Percentiles rank a stretch among this genome's conserved stretches.
These are phyloP conservation scores for Leccinum insigne DNA, from an alignment of 1,284 basidiomycete genomes.

Conservation along the genomic window DNA sequence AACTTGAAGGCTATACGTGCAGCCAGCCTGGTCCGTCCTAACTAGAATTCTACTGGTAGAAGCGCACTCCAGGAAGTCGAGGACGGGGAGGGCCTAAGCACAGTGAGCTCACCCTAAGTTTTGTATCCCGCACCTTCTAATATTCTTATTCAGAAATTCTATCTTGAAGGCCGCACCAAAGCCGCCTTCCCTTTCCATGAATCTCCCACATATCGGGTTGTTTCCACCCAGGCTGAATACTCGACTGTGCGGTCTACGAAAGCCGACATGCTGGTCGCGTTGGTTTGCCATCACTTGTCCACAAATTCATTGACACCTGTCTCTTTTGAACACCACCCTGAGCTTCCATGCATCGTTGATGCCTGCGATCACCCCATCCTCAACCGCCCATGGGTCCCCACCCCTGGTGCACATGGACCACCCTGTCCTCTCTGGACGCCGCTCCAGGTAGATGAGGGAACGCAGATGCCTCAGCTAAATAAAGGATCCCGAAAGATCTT, in stretches of 20 bases:
- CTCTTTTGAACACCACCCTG: slow-evolving; percentile 6
- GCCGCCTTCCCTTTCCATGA: slow-evolving; percentile 12
- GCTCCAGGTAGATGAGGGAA: too few relatives aligned
- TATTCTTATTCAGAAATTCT: slow-evolving; percentile 10
- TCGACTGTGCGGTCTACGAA: slow-evolving; percentile 4
- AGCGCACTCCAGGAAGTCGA: slow-evolving; percentile 1
- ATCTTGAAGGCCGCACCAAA: slow-evolving; percentile 11
- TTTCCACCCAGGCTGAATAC: neutral
- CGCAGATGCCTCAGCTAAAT: too few relatives aligned
- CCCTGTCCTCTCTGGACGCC: neutral
- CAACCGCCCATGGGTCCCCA: slow-evolving; percentile 4
- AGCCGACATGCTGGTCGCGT: slow-evolving; percentile 8
- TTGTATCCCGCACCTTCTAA: neutral
- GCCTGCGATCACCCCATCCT: neutral
- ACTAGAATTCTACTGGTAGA: neutral
- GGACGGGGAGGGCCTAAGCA: slow-evolving; percentile 6
- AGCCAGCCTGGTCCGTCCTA: neutral
- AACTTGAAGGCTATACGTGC: too few relatives aligned
- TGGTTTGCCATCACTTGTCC: slow-evolving; percentile 9
- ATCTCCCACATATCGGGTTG: slow-evolving; percentile 6
- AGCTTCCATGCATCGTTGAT: neutral
- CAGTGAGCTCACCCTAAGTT: neutral
- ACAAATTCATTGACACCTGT: neutral
- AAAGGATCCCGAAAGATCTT: too few relatives aligned
- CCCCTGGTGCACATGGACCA: neutral